Conservation (phyloP, 192 early-diverging fungal species). For the Coemansia sp. region DNA sequence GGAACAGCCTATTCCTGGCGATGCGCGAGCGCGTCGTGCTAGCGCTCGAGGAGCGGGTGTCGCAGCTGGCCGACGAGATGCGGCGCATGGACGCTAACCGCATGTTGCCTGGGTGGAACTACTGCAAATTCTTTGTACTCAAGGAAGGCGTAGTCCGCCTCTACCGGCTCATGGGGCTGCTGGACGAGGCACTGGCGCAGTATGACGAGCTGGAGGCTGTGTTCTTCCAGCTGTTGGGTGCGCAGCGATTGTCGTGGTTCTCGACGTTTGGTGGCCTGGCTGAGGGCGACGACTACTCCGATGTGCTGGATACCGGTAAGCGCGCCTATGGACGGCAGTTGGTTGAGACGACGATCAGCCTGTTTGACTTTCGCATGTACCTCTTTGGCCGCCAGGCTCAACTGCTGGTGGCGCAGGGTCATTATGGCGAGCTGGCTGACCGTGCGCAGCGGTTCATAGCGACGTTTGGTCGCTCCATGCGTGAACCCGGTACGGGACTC, state of each 20-base stretch:
- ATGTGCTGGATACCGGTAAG: constrained; percentile 69
- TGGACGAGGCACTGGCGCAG: constrained; percentile 85
- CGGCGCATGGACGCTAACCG: constrained; percentile 86
- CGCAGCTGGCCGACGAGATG: constrained; percentile 63
- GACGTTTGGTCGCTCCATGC: constrained; percentile 34
- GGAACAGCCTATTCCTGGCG: constrained; percentile 33
- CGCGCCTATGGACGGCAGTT: constrained; percentile 89
- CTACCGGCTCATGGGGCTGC: constrained; percentile 84
- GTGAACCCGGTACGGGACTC: constrained; percentile 35
- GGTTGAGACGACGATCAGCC: constrained; percentile 82
- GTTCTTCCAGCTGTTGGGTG: constrained; percentile 86
- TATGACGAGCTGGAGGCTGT: constrained; percentile 98
- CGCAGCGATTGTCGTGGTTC: constrained; percentile 91
- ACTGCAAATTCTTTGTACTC: constrained; percentile 93
- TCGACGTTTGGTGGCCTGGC: constrained; percentile 84
- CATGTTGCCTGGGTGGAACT: constrained; percentile 98
- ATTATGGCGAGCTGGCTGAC: constrained; percentile 37
- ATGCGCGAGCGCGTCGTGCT: constrained; percentile 65
- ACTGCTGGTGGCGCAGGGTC: constrained; percentile 67
- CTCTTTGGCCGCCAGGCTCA: constrained; percentile 89
- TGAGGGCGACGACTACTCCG: constrained; percentile 82
- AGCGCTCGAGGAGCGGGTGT: constrained; percentile 70
- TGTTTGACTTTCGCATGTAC: constrained; percentile 97
- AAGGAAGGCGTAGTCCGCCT: constrained; percentile 87
- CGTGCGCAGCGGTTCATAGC: constrained; percentile 43